A percentile compares a stretch with the other conserved stretches of the same genome.
Evolutionary conservation across 2,329 filamentous ascomycete species (phyloP).

Genomic region (Arthroderma sp.): DNA sequence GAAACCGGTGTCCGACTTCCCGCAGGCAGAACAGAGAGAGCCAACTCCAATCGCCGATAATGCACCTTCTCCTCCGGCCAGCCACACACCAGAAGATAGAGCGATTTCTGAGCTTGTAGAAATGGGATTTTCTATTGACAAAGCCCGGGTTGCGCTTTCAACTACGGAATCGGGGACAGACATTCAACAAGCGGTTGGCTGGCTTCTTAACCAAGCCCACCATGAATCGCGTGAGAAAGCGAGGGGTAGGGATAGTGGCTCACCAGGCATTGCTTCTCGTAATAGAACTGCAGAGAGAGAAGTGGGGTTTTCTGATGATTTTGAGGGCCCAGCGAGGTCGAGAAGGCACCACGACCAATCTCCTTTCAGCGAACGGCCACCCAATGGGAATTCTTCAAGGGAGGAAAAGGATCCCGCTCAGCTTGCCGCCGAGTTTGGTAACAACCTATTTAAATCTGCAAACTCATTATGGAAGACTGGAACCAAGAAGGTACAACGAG

Average conservation of each 20-base stretch:
- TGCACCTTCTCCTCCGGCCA: conserved; percentile 9
- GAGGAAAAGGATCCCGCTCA: conserved; percentile 63
- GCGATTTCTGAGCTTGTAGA: conserved; percentile 82
- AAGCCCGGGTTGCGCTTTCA: conserved; percentile 37
- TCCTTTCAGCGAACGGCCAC: conserved; percentile 4
- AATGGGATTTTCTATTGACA: conserved; percentile 83
- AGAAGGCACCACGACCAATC: background rate
- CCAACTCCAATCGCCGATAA: conserved; percentile 12
- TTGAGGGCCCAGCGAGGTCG: conserved; percentile 1
- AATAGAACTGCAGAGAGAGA: conserved; percentile 28
- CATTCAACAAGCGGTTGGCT: conserved; percentile 36
- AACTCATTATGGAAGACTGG: conserved; percentile 92
- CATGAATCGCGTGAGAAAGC: conserved; percentile 63
- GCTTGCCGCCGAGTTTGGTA: conserved; percentile 69
- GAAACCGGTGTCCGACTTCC: conserved; percentile 44
- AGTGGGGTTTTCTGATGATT: conserved; percentile 2
- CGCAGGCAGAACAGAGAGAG: conserved; percentile 9
- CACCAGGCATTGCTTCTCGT: conserved; percentile 3
- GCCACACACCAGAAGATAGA: conserved; percentile 49
- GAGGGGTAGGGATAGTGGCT: conserved; percentile 17
- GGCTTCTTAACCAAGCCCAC: conserved; percentile 84
- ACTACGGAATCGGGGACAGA: conserved; percentile 7
- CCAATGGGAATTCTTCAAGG: conserved; percentile 15
- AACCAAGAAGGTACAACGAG: conserved; percentile 84
- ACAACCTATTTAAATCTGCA: conserved; percentile 78